These are phyloP conservation scores for Salix purpurea DNA, from an alignment of 345 rosid species.

Conservation along the genomic window DNA sequence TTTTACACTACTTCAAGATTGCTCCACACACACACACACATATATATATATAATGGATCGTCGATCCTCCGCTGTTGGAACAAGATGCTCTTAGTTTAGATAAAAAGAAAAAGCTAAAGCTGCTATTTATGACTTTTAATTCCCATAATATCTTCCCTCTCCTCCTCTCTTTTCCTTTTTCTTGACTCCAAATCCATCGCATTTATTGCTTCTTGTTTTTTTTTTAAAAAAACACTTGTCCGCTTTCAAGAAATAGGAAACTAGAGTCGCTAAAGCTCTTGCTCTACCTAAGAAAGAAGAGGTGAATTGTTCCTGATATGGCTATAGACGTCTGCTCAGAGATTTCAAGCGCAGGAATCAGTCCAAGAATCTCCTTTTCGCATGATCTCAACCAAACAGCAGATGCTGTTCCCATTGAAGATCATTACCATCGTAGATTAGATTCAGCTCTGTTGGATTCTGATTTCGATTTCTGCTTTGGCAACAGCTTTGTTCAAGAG, in stretches of 20 bases:
- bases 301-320: conserved; percentile 31
- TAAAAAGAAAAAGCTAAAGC: conserved; percentile 35
- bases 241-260: conserved; percentile 16
- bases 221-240: conserved; percentile 29
- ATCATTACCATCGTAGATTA: conserved; percentile 25
- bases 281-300: not conserved
- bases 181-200: conserved; percentile 27
- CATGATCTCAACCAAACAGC: conserved; percentile 47
- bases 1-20: conserved; percentile 18
- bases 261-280: not conserved
- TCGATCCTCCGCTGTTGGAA: conserved; percentile 3
- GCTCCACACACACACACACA: not conserved
- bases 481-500: conserved; percentile 42
- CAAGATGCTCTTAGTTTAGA: not conserved
- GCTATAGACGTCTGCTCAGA: conserved; percentile 75
- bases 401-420: conserved; percentile 31
- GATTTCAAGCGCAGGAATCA: conserved; percentile 50
- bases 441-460: conserved; percentile 53
- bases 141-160: conserved; percentile 6
- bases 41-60: not conserved
- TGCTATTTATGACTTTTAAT: conserved; percentile 52
- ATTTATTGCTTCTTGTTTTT: conserved; percentile 5
- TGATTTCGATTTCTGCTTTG: conserved; percentile 65
- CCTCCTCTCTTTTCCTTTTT: not conserved
- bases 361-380: conserved; percentile 77